Conservation (phyloP, 2,329 filamentous ascomycete genomes). For the Pestalotiopsis sp. region DNA sequence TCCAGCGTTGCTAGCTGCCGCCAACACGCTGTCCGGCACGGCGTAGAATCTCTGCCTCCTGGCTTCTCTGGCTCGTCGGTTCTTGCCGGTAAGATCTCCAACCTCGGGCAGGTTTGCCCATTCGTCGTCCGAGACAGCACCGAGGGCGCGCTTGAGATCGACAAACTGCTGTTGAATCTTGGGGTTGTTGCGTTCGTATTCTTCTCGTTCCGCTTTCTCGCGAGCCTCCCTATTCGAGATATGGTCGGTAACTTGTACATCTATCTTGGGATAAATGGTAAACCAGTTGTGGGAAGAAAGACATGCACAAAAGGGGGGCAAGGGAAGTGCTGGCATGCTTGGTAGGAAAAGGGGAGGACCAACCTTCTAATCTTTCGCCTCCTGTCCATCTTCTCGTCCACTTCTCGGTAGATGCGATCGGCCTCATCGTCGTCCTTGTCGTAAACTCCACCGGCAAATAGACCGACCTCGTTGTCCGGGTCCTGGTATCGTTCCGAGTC, state of each 20-base stretch:
- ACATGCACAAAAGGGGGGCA: background rate
- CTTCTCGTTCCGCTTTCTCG: constrained; percentile 86
- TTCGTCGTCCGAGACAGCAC: constrained; percentile 89
- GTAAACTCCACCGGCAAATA: constrained; percentile 94
- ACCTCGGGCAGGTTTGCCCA: constrained; percentile 96
- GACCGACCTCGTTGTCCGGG: constrained; percentile 92
- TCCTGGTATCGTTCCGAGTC: constrained; percentile 88
- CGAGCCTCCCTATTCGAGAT: constrained; percentile 83
- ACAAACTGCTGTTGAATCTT: constrained; percentile 99
- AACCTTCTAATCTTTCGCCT: constrained; percentile 85
- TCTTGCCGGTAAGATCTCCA: constrained; percentile 94
- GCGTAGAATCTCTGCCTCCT: constrained; percentile 88
- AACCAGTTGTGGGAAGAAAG: constrained; percentile 53
- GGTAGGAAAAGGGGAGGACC: constrained; percentile 45
- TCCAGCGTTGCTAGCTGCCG: constrained; percentile 77
- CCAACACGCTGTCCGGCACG: constrained; percentile 93
- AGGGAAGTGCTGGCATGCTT: background rate
- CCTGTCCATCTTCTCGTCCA: constrained; percentile 96
- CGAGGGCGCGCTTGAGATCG: constrained; percentile 88
- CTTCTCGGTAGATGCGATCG: constrained; percentile 91
- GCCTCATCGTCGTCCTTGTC: constrained; percentile 98
- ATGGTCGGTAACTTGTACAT: constrained; percentile 78
- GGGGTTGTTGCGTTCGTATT: constrained; percentile 96
- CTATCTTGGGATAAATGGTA: constrained; percentile 65
- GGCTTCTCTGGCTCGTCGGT: constrained; percentile 81